These are phyloP conservation scores for Corymbia calophylla DNA, from an alignment of 441 rosid genomes.

Conservation along the genomic window DNA sequence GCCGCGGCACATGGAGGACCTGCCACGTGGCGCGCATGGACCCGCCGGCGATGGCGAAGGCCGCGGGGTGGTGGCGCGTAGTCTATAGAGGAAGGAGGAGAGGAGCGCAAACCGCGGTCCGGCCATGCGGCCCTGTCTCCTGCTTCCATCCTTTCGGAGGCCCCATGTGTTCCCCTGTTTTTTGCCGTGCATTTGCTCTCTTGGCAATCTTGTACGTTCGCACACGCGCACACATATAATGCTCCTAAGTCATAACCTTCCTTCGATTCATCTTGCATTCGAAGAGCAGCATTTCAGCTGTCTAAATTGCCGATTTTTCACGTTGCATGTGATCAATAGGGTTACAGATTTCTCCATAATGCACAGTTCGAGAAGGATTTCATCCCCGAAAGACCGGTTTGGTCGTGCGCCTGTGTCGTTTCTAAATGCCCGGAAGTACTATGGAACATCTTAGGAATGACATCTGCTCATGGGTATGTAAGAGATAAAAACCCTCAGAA, in stretches of 20 bases:
- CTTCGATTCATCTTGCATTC: neutral
- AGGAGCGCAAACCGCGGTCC: slow-evolving; percentile 8
- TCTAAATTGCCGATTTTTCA: neutral
- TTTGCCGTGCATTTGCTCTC: neutral
- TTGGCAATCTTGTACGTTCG: neutral
- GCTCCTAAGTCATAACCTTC: neutral
- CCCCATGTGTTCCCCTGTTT: slow-evolving; percentile 6
- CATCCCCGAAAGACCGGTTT: neutral
- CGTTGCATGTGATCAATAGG: neutral
- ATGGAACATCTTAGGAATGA: neutral
- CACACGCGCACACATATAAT: neutral
- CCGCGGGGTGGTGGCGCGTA: neutral
- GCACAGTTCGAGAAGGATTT: fast-evolving
- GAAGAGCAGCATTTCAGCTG: neutral
- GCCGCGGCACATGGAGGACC: slow-evolving; percentile 18
- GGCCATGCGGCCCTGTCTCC: slow-evolving; percentile 47
- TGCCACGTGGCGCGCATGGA: slow-evolving; percentile 17
- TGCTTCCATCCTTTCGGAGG: slow-evolving; percentile 13
- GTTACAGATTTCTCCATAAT: neutral
- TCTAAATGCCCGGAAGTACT: neutral
- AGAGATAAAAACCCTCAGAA: neutral
- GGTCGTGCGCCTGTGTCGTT: neutral
- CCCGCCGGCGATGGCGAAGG: neutral
- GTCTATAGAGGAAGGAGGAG: slow-evolving; percentile 12
- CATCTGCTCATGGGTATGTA: neutral